Evolutionary conservation across 177 flowering plant genomes (phyloP).

Genomic region (Vitis hybrid): DNA sequence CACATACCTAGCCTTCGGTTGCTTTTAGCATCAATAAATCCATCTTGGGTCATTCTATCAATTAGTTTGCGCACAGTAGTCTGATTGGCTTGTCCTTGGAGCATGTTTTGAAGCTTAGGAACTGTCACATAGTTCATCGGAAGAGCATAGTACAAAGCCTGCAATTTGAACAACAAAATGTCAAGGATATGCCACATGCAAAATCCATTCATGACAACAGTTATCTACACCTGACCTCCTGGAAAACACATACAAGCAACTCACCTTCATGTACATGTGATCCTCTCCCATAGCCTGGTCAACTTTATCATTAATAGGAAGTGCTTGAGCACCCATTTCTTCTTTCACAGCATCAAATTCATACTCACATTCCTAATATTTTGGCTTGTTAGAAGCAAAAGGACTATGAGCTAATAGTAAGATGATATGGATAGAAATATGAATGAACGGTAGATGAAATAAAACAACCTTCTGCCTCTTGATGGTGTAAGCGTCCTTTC

Average conservation of each 20-base stretch:
- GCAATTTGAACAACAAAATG: constrained; percentile 14
- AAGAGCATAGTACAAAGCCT: constrained; percentile 88
- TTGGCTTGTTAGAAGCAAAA: constrained; percentile 2
- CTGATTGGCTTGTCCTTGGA: constrained; percentile 67
- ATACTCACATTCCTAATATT: constrained; percentile 36
- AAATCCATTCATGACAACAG: not conserved
- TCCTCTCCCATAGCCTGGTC: constrained; percentile 34
- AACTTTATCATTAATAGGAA: constrained; percentile 22
- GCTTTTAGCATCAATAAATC: constrained; percentile 62
- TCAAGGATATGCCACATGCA: not conserved
- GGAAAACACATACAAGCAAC: not conserved
- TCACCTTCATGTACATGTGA: constrained; percentile 80
- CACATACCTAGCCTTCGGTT: constrained; percentile 65
- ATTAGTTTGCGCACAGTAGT: constrained; percentile 64
- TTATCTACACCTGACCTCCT: not conserved
- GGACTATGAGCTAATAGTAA: constrained; percentile 4
- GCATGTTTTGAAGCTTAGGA: constrained; percentile 70
- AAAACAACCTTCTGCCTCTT: constrained; percentile 51
- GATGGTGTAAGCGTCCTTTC: constrained; percentile 55
- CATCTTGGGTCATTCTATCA: constrained; percentile 77
- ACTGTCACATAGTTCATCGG: constrained; percentile 71
- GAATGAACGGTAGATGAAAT: not conserved
- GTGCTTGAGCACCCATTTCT: constrained; percentile 46
- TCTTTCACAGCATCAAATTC: constrained; percentile 64
- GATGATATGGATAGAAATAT: not conserved